Percentiles rank a stretch among this genome's conserved stretches.
phyloP scores from a whole-genome alignment of 2,329 filamentous ascomycete species.

The Teratosphaeria pseudoeucalypti region DNA sequence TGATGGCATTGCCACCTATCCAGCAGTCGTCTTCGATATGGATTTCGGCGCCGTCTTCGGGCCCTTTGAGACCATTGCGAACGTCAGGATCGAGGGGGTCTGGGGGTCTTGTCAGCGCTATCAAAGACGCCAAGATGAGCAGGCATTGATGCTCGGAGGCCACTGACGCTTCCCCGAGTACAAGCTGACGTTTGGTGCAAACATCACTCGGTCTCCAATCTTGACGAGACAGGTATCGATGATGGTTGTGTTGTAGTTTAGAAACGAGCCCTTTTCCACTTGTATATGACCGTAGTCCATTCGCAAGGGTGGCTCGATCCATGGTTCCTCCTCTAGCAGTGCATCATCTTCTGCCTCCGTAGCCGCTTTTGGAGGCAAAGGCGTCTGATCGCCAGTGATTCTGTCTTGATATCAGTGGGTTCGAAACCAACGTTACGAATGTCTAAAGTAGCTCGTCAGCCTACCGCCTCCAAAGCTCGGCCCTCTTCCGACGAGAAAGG shows the following conservation, averaged over 20 bases:
- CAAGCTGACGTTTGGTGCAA: constrained; percentile 69
- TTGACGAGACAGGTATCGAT: constrained; percentile 66
- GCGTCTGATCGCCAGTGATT: constrained; percentile 50
- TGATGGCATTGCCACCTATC: constrained; percentile 60
- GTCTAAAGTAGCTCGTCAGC: not conserved
- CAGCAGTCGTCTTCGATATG: constrained; percentile 72
- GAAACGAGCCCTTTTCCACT: constrained; percentile 60
- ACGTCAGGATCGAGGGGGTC: constrained; percentile 57
- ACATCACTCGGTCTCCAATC: constrained; percentile 65
- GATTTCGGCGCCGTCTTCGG: constrained; percentile 65
- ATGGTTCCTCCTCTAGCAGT: constrained; percentile 50
- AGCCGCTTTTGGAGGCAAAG: constrained; percentile 49
- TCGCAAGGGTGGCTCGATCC: constrained; percentile 58
- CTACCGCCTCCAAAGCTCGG: constrained; percentile 64
- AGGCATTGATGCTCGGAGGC: no score
- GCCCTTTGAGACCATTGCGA: constrained; percentile 63
- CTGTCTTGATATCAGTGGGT: constrained; percentile 31
- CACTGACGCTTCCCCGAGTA: constrained; percentile 47
- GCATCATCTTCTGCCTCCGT: constrained; percentile 55
- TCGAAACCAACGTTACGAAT: not conserved
- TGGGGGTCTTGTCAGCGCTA: constrained; percentile 12
- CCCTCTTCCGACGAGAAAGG: constrained; percentile 50
- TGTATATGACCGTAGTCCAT: constrained; percentile 73
- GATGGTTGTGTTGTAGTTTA: constrained; percentile 67
- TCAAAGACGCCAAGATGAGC: not conserved